Evolutionary conservation across 768 basidiomycete genomes (phyloP), one percentile per base, ranked within the genome.

Genomic region (Coprinopsis cinerea): DNA sequence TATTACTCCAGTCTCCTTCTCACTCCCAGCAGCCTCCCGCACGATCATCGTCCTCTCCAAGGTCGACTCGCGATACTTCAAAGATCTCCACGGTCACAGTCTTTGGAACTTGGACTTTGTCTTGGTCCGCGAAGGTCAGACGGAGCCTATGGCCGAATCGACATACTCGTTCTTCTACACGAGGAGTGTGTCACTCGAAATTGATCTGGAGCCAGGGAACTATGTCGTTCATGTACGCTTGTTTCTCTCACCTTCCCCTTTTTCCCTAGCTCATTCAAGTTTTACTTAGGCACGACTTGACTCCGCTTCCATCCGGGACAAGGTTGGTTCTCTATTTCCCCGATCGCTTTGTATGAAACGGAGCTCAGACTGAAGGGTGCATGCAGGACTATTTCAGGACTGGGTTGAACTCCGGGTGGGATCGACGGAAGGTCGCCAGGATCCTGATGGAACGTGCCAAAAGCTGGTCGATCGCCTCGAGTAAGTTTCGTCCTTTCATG

Each of bases 41-140:
- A 60, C 71, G 15, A 61, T 75, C 23, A 62, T 77, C 26, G 72
- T 73, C 25, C 66, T 78, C 28, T 70, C 74, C 15, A 70, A 72
- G 53, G 55, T 73, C 30, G 74, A 77, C 55, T 50, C 56, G 1
- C 66, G 77, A 6, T 77, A 72, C 60, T 77, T 72, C 56, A 56
- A 57, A 15, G 67, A 67, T 28, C 59, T 77, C 25, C 57, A 66
- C 0, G 71, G 72, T 7, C 58, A 55, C 18, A 63, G 62, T 15
- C 45, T 53, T 15, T 73, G 69, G 67, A 64, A 61, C 24, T 60
- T 77, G 25, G 76, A 79, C 35, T 77, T 79, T 49, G 60, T 64
- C 14, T 55, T 79, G 0, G 72, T 67, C 58, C 73, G 71, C 49
- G 58, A 68, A 48, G 74, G 70, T 0, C 58, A 63, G 20, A 58